Conservation (phyloP, 352 stramenopile species). For the Phytophthora ramorum region DNA sequence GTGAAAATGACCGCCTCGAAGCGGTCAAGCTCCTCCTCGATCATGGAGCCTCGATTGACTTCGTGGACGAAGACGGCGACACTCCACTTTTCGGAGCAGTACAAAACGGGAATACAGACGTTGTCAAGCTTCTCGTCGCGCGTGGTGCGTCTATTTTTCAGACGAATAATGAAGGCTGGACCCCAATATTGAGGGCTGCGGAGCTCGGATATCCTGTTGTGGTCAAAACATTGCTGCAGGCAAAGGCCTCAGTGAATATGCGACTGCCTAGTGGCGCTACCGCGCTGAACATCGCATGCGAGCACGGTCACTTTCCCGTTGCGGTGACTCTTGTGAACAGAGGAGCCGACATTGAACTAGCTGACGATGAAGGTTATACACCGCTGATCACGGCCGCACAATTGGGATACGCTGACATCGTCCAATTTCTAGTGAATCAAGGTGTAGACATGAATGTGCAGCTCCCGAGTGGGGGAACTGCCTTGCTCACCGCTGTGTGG, state of each 20-base stretch:
- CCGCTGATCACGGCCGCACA: slow-evolving; percentile 10
- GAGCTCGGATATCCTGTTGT: background rate
- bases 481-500: slow-evolving; percentile 12
- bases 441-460: slow-evolving; percentile 2
- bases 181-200: slow-evolving; percentile 3
- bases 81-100: background rate
- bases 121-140: too few relatives aligned
- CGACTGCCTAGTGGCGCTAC: background rate
- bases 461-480: slow-evolving; percentile 9
- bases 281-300: slow-evolving; percentile 6
- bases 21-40: slow-evolving; percentile 1
- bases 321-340: slow-evolving; percentile 5
- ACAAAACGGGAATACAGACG: background rate
- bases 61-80: background rate
- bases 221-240: background rate
- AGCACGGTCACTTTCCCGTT: slow-evolving; percentile 1
- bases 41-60: background rate
- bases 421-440: slow-evolving; percentile 13
- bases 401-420: slow-evolving; percentile 2
- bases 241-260: background rate
- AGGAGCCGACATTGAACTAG: background rate
- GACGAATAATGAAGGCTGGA: slow-evolving; percentile 5
- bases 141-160: background rate
- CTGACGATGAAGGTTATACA: slow-evolving; percentile 12
- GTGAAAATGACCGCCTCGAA: background rate